Evolutionary conservation across 805 yeast species (phyloP).

Genomic region (Tetrapisispora iriomotensis): DNA sequence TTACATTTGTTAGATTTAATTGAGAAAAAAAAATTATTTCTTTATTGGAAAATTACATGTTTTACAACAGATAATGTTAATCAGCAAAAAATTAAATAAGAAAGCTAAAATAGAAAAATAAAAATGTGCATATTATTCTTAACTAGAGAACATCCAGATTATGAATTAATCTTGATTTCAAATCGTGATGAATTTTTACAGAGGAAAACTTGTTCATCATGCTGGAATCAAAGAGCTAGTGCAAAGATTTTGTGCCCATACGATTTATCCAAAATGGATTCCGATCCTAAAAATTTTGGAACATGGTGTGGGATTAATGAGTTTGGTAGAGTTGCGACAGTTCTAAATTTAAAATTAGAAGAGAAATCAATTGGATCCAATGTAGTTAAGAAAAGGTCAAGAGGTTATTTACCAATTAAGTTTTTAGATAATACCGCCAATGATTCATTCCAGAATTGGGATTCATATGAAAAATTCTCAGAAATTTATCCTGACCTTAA

Average conservation of each 20-base stretch:
- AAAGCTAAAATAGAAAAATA: neutral
- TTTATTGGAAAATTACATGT: too few relatives aligned
- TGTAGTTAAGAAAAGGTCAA: constrained; percentile 22
- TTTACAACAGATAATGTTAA: too few relatives aligned
- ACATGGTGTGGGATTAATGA: constrained; percentile 81
- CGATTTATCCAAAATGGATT: constrained; percentile 43
- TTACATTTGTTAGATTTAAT: too few relatives aligned
- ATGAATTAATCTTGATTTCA: constrained; percentile 65
- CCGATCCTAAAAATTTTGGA: constrained; percentile 50
- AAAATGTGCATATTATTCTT: constrained; percentile 73
- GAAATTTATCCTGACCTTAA: constrained; percentile 12
- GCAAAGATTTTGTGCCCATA: constrained; percentile 49
- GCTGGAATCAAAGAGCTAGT: constrained; percentile 22
- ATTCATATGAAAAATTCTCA: constrained; percentile 18
- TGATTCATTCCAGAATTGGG: constrained; percentile 20
- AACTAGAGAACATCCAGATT: constrained; percentile 60
- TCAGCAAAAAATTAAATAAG: too few relatives aligned
- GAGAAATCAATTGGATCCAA: constrained; percentile 7
- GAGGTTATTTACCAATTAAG: constrained; percentile 38
- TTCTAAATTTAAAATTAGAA: constrained; percentile 59
- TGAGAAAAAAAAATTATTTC: too few relatives aligned
- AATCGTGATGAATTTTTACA: constrained; percentile 81
- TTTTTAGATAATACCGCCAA: constrained; percentile 26
- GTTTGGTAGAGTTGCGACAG: constrained; percentile 53
- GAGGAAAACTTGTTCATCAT: constrained; percentile 60